Conservation (phyloP, 1,139 yeast genomes). For the Suhomyces bribrorum region DNA sequence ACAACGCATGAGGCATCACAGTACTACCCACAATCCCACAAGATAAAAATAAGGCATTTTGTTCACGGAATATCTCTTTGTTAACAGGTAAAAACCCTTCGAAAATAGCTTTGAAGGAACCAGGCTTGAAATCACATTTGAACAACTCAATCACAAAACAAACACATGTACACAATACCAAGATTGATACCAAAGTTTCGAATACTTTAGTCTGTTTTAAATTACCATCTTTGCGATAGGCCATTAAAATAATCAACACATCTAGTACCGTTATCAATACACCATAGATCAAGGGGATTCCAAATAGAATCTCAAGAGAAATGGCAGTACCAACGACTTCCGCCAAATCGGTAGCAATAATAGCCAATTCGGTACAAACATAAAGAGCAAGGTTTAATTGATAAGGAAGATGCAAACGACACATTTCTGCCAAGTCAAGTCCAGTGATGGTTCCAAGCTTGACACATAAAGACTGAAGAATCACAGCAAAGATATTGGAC, state of each 20-base stretch:
- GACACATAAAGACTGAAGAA: slow-evolving; percentile 70
- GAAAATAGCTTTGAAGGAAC: slow-evolving; percentile 39
- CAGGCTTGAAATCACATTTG: slow-evolving; percentile 47
- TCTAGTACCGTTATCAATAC: slow-evolving; percentile 72
- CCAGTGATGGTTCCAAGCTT: slow-evolving; percentile 86
- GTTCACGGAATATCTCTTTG: slow-evolving; percentile 49
- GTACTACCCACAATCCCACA: slow-evolving; percentile 81
- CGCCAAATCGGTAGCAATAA: slow-evolving; percentile 83
- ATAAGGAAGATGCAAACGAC: slow-evolving; percentile 61
- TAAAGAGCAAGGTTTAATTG: slow-evolving; percentile 64
- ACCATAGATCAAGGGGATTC: slow-evolving; percentile 65
- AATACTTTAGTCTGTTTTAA: slow-evolving; percentile 65
- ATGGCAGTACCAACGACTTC: slow-evolving; percentile 92
- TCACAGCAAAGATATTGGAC: slow-evolving; percentile 70
- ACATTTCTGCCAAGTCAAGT: slow-evolving; percentile 79
- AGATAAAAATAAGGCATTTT: slow-evolving; percentile 63
- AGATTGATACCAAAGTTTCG: slow-evolving; percentile 61
- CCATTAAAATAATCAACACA: slow-evolving; percentile 65
- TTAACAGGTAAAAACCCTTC: slow-evolving; percentile 62
- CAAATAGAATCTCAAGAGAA: slow-evolving; percentile 74
- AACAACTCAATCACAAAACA: slow-evolving; percentile 66
- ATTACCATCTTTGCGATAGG: slow-evolving; percentile 71
- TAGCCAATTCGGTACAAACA: slow-evolving; percentile 80
- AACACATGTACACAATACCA: slow-evolving; percentile 64
- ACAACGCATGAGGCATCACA: slow-evolving; percentile 81